Evolutionary conservation across 106 monocot genomes (phyloP), one percentile per base, ranked within the genome.

Genomic region (Ottelia alismoides): DNA sequence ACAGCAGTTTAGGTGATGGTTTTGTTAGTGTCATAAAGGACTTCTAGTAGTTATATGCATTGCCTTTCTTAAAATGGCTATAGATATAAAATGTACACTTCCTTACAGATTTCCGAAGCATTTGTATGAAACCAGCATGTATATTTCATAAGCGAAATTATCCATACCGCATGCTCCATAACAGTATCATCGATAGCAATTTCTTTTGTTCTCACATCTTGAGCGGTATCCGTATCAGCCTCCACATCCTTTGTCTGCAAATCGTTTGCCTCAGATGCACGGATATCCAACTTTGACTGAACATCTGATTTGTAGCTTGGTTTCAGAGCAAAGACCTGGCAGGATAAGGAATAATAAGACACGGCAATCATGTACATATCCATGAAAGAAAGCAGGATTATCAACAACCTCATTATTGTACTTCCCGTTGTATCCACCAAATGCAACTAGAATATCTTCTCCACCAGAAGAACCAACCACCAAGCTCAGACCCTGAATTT

Each of bases 361-460:
- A n/a, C n/a, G n/a, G n/a, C n/a, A n/a, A n/a, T n/a, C n/a, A n/a
- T n/a, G n/a, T 40, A 51, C n/a, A n/a, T n/a, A n/a, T n/a, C n/a
- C n/a, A n/a, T n/a, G n/a, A n/a, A n/a, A n/a, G n/a, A n/a, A n/a
- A n/a, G 88, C 94, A 82, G 81, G 81, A 49, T 96, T 84, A 63
- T 88, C 94, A n/a, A n/a, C n/a, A n/a, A 87, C 87, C 82, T 82
- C 87, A 51, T 87, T 82, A 67, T 69, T 87, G 57, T 87, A 87
- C 26, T 58, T 68, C 30, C 87, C 87, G 73, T 78, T 82, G 45
- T 87, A 82, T 66, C 87, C 87, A 55, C 94, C 94, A 76, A 96
- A 96, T 21, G 94, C 81, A 46, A 96, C 69, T 43, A 96, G 81
- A 57, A 73, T 78, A 65, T 96, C 84, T 47, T 96, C 78, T 28